Evolutionary conservation across 23 red algal species (phyloP), one percentile per base, ranked within the genome.

Genomic region (Gracilaria gracilis): DNA sequence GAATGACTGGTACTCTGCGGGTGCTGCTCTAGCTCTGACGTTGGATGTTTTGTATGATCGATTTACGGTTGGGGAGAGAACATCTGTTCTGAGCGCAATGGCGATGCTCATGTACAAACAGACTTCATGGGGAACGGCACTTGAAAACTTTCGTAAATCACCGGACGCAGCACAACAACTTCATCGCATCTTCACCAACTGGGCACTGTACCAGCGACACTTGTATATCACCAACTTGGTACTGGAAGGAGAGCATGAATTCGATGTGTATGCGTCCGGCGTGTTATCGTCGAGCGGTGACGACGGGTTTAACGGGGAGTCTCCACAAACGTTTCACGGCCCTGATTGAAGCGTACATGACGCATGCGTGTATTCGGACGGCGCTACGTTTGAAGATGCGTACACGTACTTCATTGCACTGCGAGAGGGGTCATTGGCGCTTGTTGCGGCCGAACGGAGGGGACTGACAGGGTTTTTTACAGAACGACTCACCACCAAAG

Each of bases 131-230:
- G 88, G 88, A 57, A 75, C 70, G 25, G 51, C 39, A 12, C 57
- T 75, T 19, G 29, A 71, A 13, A 69, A 31, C 29, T 55, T 42
- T 8, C 76, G 76, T 1, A 55, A 35, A 8, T 89, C 71, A 20
- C 86, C 86, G 15, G 80, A 89, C 72, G 86, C 72, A 39, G 70
- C 46, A 5, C 55, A 75, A 39, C 69, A 78, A 20, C 86, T 72
- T 24, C 86, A 89, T 79, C 86, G 86, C 50, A 92, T 83, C 42
- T 83, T 92, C 39, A 73, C 39, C 53, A 92, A 92, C 36, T 92
- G 88, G 78, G 88, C 88, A 29, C 9, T 77, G 14, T 92, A 92
- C 48, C 61, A 92, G n/a, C 39, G 66, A 31, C 59, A 92, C 55
- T 27, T 92, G n/a, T 92, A 92, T 53, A 49, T 92, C 57, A 27